Evolutionary conservation across 1,284 basidiomycete genomes (phyloP).

Genomic region (Entoloma clypeatum): DNA sequence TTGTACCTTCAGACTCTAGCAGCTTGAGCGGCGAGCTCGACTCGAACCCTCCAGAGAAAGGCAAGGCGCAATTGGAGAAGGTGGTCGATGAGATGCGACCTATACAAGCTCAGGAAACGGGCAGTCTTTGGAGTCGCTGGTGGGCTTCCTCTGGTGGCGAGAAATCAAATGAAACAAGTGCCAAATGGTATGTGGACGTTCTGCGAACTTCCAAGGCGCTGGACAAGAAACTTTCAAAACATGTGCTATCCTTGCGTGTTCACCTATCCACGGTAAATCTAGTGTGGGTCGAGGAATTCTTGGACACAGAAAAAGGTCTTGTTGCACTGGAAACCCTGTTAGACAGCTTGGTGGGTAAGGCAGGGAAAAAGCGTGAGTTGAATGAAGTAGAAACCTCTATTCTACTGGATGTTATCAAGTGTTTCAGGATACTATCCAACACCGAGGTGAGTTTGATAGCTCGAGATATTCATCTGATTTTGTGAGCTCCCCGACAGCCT

Average conservation of each 20-base stretch:
- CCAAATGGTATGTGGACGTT: conserved; percentile 59
- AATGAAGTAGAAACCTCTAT: conserved; percentile 67
- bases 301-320: conserved; percentile 63
- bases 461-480: not conserved
- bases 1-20: conserved; percentile 29
- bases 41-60: conserved; percentile 20
- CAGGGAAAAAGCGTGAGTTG: conserved; percentile 53
- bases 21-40: conserved; percentile 39
- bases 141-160: conserved; percentile 64
- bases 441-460: conserved; percentile 60
- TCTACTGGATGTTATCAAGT: conserved; percentile 74
- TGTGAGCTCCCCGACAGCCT: conserved; percentile 36
- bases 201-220: conserved; percentile 49
- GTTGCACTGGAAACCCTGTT: conserved; percentile 58
- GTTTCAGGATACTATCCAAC: conserved; percentile 79
- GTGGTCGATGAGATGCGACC: conserved; percentile 32
- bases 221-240: conserved; percentile 67
- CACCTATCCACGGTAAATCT: conserved; percentile 82
- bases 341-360: conserved; percentile 56
- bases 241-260: conserved; percentile 81
- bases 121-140: conserved; percentile 73
- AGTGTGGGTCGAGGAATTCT: conserved; percentile 77
- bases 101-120: conserved; percentile 66
- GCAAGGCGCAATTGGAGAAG: conserved; percentile 29
- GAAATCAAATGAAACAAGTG: conserved; percentile 33